Evolutionary conservation across 225 moss, liverwort and hornwort species (phyloP).

Genomic region (Bryoerythrophyllum caledonicum): DNA sequence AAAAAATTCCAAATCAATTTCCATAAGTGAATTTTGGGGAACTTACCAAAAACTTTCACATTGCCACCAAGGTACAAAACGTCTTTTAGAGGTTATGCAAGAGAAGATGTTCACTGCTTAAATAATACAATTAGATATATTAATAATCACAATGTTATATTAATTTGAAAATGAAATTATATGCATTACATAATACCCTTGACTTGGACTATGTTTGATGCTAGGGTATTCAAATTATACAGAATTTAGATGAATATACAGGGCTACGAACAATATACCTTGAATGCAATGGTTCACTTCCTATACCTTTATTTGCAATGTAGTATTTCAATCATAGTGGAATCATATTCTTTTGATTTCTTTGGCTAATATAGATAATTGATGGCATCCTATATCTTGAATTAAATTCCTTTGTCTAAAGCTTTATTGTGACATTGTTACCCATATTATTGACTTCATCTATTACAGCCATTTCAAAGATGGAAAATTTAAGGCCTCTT

Average conservation of each 20-base stretch:
- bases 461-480: constrained; percentile 69
- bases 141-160: neutral
- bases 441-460: constrained; percentile 1
- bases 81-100: neutral
- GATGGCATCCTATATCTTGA: neutral
- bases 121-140: neutral
- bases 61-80: too few relatives aligned
- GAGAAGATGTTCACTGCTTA: neutral
- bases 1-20: too few relatives aligned
- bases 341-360: neutral
- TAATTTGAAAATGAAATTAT: neutral
- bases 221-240: constrained; percentile 77
- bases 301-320: neutral
- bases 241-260: constrained; percentile 78
- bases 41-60: too few relatives aligned
- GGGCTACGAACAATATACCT: constrained; percentile 82
- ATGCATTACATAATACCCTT: neutral
- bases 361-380: neutral
- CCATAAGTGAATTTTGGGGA: too few relatives aligned
- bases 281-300: constrained; percentile 69
- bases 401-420: neutral
- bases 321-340: neutral
- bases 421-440: neutral
- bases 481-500: constrained; percentile 76
- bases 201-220: neutral